Evolutionary conservation across 2,329 filamentous ascomycete genomes (phyloP), one percentile per base, ranked within the genome.

Genomic region (Pseudocercospora vitis): DNA sequence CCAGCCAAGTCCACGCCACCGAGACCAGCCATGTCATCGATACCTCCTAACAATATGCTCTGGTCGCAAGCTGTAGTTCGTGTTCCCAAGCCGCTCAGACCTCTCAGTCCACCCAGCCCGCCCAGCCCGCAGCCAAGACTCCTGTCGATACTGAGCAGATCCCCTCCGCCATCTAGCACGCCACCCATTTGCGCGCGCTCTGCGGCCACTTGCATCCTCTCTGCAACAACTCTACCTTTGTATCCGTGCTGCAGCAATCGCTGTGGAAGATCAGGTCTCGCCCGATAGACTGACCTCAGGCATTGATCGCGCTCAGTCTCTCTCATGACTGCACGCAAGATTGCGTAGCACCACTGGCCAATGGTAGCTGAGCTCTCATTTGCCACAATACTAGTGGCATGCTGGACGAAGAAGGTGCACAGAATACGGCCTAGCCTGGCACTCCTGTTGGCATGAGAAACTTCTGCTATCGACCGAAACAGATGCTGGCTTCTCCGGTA

Each of bases 331-430:
- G 53, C 53, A 35, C 53, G 53, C 11, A 56, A 28, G 21, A 56
- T 24, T 18, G 53, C 53, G 31, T 56, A 52, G 49, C 53, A 56
- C 53, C 53, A 56, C 24, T 56, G 53, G 3, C 48, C 49, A 24
- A 56, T 48, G n/a, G 53, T 56, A 7, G 53, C 53, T 2, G 49
- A 52, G 8, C 44, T 48, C 14, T 56, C 53, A 4, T 44, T 33
- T 12, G 44, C 44, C 6, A 52, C 53, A 16, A 56, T 56, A 4
- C 40, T 50, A 9, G 53, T 45, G 19, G 44, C 53, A 32, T 56
- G 37, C 35, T 50, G 53, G 7, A 52, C 18, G 37, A 56, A 56
- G 44, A 56, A 56, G 23, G 16, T 48, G 49, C 50, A 29, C 8
- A 56, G 29, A 7, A 56, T 29, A n/a, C 46, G 42, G 8, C 53